Conservation (phyloP, 73 alveolate genomes). For the Durusdinium trenchii region DNA sequence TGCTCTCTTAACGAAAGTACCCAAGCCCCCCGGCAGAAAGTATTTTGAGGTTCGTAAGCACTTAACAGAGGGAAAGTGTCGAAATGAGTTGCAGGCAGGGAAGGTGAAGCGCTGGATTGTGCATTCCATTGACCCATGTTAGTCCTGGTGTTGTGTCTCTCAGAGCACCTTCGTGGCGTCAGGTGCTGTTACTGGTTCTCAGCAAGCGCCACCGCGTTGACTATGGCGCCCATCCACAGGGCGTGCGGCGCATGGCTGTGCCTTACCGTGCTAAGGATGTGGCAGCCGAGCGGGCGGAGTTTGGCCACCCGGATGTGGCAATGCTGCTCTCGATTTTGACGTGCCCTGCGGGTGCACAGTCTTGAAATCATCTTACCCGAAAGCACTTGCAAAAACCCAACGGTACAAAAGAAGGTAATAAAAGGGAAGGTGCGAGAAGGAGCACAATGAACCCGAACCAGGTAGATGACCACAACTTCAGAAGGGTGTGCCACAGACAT, state of each 20-base stretch:
- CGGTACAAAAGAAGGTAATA: too few species aligned
- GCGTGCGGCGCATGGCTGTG: conserved; percentile 19
- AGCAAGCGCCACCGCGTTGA: conserved; percentile 47
- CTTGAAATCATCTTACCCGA: not conserved
- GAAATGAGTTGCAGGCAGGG: too few species aligned
- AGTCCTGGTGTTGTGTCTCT: not conserved
- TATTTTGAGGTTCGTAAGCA: too few species aligned
- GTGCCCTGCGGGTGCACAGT: not conserved
- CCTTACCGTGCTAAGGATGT: conserved; percentile 65
- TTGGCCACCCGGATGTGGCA: conserved; percentile 62
- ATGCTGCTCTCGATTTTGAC: not conserved
- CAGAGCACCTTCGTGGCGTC: not conserved
- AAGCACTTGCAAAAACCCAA: not conserved
- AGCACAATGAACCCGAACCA: too few species aligned
- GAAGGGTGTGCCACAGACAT: too few species aligned
- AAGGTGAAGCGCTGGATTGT: too few species aligned
- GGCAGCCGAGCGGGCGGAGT: conserved; percentile 68
- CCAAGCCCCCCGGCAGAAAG: too few species aligned
- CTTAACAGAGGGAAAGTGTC: too few species aligned
- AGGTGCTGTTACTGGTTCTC: conserved; percentile 27
- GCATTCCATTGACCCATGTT: too few species aligned
- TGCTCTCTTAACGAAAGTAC: too few species aligned
- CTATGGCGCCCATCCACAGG: not conserved
- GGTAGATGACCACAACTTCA: too few species aligned
- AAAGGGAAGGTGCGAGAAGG: too few species aligned